Percentiles rank a stretch among this genome's conserved stretches.
Evolutionary conservation across 352 stramenopile genomes (phyloP).

Genomic region (Phytophthora citricola): DNA sequence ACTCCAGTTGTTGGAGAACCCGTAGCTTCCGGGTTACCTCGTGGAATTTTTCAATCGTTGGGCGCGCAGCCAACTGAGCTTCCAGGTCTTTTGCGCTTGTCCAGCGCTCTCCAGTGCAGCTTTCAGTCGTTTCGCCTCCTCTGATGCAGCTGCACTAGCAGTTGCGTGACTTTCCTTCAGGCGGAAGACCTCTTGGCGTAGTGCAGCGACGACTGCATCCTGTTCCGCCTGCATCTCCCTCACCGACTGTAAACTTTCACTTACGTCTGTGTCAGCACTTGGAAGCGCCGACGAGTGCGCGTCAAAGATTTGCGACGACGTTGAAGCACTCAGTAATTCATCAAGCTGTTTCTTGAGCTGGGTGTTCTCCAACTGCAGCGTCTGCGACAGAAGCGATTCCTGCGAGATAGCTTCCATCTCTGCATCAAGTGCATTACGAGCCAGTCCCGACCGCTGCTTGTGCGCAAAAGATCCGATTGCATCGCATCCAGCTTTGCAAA

Average conservation of each 20-base stretch:
- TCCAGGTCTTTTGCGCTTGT: slow-evolving; percentile 41
- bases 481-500: slow-evolving; percentile 88
- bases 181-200: slow-evolving; percentile 67
- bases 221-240: slow-evolving; percentile 62
- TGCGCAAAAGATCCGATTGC: slow-evolving; percentile 91
- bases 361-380: slow-evolving; percentile 81
- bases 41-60: slow-evolving; percentile 88
- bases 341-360: slow-evolving; percentile 90
- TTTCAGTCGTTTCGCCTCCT: slow-evolving; percentile 44
- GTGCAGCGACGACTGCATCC: slow-evolving; percentile 49
- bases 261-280: slow-evolving; percentile 13
- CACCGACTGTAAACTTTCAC: slow-evolving; percentile 23
- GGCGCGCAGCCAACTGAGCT: slow-evolving; percentile 56
- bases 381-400: slow-evolving; percentile 79
- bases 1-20: slow-evolving; percentile 94
- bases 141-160: slow-evolving; percentile 27
- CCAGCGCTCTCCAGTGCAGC: slow-evolving; percentile 40
- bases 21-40: slow-evolving; percentile 90
- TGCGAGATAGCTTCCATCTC: slow-evolving; percentile 92
- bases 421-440: slow-evolving; percentile 66
- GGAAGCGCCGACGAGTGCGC: slow-evolving; percentile 7
- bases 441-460: slow-evolving; percentile 78
- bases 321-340: slow-evolving; percentile 53
- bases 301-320: slow-evolving; percentile 19
- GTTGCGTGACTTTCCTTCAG: slow-evolving; percentile 58